Base-by-base conservation (phyloP, 2,329 filamentous ascomycete species). In the Scorias spongiosa region DNA sequence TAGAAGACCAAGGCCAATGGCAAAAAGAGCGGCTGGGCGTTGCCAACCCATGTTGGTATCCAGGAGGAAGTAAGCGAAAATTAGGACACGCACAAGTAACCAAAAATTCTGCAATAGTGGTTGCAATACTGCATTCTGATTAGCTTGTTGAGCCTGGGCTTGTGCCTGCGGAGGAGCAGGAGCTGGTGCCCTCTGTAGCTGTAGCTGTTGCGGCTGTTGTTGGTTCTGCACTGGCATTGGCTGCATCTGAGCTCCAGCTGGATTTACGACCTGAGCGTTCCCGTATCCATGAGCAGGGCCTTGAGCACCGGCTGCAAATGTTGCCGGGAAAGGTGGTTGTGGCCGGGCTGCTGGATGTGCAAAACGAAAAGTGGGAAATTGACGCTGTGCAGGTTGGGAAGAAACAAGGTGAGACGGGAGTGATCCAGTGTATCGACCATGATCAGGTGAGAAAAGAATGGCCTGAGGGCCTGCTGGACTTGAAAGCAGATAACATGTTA, bases 21-120 rank as follows among this genome's bases (percentile, higher is more conserved):
- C 53, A 5, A 58, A 54, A 8, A 70, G 54, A 44, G 66, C 57
- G 5, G 67, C 45, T 2, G 66, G 64, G 34, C 67, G 62, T 47
- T 61, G 58, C 51, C 65, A 65, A 26, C 64, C 63, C 15, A 64
- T 59, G 45, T 66, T 66, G 5, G 66, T 61, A 17, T 67, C 66
- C 26, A 69, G 69, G 46, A 78, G 68, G 52, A 80, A 67, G 55
- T 75, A 78, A 44, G 71, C 67, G 53, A 79, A 75, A 46, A 73
- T 68, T 45, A 74, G 69, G 15, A 79, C 57, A 9, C 76, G 70
- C 41, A 76, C 59, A 18, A 78, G 67, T 2, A 78, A 65, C 76
- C 76, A 80, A 18, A 66, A 56, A 39, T 67, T 64, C 2, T 55
- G 61, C 26, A 72, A 49, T 8, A 66, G 53, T 28, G 60, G 57